Conservation (phyloP, 2,329 filamentous ascomycete genomes). For the Sarocladium strictum region DNA sequence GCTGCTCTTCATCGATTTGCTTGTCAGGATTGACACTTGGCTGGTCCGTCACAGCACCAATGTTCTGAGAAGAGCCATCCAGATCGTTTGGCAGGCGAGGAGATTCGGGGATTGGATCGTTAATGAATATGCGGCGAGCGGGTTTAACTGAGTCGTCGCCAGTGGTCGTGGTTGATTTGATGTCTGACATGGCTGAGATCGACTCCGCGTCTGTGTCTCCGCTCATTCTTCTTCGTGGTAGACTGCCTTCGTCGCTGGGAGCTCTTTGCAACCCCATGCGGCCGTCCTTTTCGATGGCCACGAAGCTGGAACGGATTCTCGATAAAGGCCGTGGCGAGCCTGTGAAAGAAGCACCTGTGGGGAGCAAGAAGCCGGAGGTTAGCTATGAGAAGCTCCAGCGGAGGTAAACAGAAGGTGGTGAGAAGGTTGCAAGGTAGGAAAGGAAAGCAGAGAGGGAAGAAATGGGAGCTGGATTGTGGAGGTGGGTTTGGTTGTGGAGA, state of each 20-base stretch:
- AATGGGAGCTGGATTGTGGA: constrained; percentile 6
- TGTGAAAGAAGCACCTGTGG: constrained; percentile 27
- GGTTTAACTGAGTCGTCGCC: constrained; percentile 19
- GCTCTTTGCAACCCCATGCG: constrained; percentile 45
- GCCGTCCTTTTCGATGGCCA: constrained; percentile 64
- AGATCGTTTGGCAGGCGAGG: constrained; percentile 23
- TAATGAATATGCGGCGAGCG: constrained; percentile 20
- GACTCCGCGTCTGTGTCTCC: constrained; percentile 27
- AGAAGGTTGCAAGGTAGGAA: not conserved
- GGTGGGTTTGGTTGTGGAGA: constrained; percentile 4
- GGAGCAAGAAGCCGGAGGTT: constrained; percentile 6
- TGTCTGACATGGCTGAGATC: constrained; percentile 31
- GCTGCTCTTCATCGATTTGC: constrained; percentile 31
- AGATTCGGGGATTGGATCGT: constrained; percentile 37
- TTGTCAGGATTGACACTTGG: constrained; percentile 35
- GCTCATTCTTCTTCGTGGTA: constrained; percentile 30
- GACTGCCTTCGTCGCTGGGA: constrained; percentile 30
- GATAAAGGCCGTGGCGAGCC: constrained; percentile 61
- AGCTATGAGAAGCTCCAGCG: not conserved
- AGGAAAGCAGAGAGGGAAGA: constrained; percentile 2
- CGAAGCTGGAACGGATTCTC: constrained; percentile 69
- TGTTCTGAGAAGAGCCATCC: constrained; percentile 13
- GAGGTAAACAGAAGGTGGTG: not conserved
- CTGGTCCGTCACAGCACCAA: constrained; percentile 23
- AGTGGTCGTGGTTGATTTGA: constrained; percentile 20